Evolutionary conservation across 768 basidiomycete species (phyloP).

Genomic region (Serendipita vermifera): DNA sequence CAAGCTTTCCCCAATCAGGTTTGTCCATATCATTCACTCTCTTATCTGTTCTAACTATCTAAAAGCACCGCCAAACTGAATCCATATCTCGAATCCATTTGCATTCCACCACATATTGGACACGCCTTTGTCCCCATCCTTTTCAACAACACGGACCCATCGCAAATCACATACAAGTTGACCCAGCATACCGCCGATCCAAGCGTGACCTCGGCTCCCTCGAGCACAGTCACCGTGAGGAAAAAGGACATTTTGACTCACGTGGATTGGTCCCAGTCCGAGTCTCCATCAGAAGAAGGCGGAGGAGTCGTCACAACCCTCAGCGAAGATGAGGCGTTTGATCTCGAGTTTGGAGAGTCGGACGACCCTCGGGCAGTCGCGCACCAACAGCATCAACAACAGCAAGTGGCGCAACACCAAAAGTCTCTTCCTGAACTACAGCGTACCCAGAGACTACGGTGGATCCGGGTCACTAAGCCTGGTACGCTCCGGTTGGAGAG

Average conservation of each 20-base stretch:
- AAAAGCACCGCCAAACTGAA: slow-evolving; percentile 75
- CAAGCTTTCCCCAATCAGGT: slow-evolving; percentile 76
- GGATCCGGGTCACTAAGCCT: slow-evolving; percentile 60
- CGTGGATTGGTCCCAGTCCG: slow-evolving; percentile 55
- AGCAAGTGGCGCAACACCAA: slow-evolving; percentile 8
- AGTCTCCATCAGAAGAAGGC: slow-evolving; percentile 42
- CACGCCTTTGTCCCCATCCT: slow-evolving; percentile 64
- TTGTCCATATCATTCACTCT: background rate
- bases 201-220: slow-evolving; percentile 26
- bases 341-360: slow-evolving; percentile 64
- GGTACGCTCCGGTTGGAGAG: slow-evolving; percentile 64
- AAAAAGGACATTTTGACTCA: slow-evolving; percentile 37
- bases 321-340: slow-evolving; percentile 37
- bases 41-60: background rate
- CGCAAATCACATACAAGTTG: slow-evolving; percentile 57
- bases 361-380: slow-evolving; percentile 26
- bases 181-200: slow-evolving; percentile 42
- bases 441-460: slow-evolving; percentile 57
- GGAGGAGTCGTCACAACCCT: slow-evolving; percentile 21
- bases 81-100: slow-evolving; percentile 59
- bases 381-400: slow-evolving; percentile 16
- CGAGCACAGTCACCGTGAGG: slow-evolving; percentile 22
- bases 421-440: slow-evolving; percentile 41
- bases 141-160: slow-evolving; percentile 79
- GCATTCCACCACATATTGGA: slow-evolving; percentile 42